phyloP scores from a whole-genome alignment of 257 asterid species.

The Coffea canephora region DNA sequence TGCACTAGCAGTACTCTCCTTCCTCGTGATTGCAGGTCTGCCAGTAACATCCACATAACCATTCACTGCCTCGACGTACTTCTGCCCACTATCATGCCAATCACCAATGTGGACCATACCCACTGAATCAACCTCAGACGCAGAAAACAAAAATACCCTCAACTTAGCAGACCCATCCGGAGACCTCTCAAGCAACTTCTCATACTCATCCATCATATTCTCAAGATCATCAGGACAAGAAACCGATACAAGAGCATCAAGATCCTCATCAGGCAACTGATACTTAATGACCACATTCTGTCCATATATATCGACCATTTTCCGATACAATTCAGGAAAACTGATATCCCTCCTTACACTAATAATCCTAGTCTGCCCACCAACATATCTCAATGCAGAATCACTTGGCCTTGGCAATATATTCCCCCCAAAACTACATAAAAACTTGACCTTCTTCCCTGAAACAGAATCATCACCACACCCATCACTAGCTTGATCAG shows the following conservation, averaged over 20 bases:
- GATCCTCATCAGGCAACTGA: constrained; percentile 96
- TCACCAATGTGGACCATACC: constrained; percentile 45
- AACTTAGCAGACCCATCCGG: constrained; percentile 81
- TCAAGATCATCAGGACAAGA: constrained; percentile 93
- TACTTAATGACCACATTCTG: constrained; percentile 76
- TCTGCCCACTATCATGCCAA: constrained; percentile 70
- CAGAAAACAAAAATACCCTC: constrained; percentile 80
- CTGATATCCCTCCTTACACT: constrained; percentile 62
- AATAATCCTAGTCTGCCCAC: constrained; percentile 93
- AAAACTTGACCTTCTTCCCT: constrained; percentile 70
- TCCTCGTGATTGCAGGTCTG: constrained; percentile 51
- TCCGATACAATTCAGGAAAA: constrained; percentile 59
- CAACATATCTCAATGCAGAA: constrained; percentile 84
- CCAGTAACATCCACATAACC: constrained; percentile 52
- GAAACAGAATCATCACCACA: constrained; percentile 67
- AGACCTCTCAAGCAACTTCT: constrained; percentile 70
- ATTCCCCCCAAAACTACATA: constrained; percentile 98
- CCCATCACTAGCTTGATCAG: constrained; percentile 68
- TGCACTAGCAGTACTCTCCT: constrained; percentile 70
- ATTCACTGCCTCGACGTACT: constrained; percentile 90
- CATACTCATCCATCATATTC: constrained; percentile 98
- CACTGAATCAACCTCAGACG: constrained; percentile 67
- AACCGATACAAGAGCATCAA: constrained; percentile 92
- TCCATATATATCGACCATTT: constrained; percentile 54
- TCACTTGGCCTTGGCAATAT: constrained; percentile 90